Evolutionary conservation across 306 rosid species (phyloP).

Genomic region (Medicago ruthenica): DNA sequence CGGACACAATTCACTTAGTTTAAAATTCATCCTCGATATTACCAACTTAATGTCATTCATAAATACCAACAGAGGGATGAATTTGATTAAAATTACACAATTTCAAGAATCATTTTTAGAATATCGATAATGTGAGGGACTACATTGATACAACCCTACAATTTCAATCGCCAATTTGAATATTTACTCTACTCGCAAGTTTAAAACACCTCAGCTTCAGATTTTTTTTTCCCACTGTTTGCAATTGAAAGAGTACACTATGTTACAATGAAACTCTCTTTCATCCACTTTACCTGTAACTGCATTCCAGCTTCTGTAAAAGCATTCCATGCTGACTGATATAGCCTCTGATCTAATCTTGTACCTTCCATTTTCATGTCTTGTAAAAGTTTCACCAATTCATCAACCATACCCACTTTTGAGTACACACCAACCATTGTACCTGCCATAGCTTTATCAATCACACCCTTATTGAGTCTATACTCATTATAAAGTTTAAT

Average conservation of each 20-base stretch:
- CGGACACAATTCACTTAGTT: background rate
- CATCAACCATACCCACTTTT: constrained; percentile 56
- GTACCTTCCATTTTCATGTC: constrained; percentile 76
- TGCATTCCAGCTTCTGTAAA: constrained; percentile 73
- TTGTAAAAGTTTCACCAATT: constrained; percentile 65
- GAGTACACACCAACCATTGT: constrained; percentile 78
- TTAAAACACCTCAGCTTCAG: constrained; percentile 27
- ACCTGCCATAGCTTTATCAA: constrained; percentile 76
- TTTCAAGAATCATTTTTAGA: background rate
- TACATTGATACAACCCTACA: background rate
- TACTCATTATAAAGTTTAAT: constrained; percentile 56
- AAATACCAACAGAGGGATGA: background rate
- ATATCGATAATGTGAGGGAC: constrained; percentile 1
- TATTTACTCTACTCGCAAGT: background rate
- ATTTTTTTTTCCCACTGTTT: constrained; percentile 16
- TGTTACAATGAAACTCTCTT: constrained; percentile 48
- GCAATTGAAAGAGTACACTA: constrained; percentile 19
- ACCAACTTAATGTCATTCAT: background rate
- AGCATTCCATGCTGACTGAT: constrained; percentile 69
- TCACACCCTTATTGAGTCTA: constrained; percentile 62
- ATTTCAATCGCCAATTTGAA: background rate
- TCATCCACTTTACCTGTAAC: constrained; percentile 63
- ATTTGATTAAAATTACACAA: background rate
- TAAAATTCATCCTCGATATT: background rate
- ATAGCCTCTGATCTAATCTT: constrained; percentile 65